These are phyloP conservation scores for Theobroma cacao DNA, from an alignment of 345 rosid genomes.

Conservation along the genomic window DNA sequence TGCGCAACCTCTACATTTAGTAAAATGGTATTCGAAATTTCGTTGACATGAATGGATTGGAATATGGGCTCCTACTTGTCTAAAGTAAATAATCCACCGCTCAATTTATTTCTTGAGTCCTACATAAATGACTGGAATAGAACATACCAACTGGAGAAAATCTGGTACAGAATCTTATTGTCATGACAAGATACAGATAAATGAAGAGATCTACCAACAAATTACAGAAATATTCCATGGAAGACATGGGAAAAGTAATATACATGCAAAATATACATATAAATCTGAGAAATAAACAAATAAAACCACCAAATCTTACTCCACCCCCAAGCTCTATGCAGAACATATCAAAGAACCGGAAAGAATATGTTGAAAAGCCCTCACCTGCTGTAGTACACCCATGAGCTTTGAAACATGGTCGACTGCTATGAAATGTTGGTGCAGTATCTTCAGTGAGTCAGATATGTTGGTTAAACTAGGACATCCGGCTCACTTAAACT, in stretches of 20 bases:
- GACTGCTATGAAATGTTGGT: background rate
- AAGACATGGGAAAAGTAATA: background rate
- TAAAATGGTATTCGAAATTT: background rate
- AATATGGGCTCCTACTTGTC: background rate
- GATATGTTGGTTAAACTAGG: constrained; percentile 26
- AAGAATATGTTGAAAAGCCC: background rate
- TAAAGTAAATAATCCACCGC: background rate
- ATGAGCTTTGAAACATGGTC: background rate
- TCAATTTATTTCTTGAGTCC: background rate
- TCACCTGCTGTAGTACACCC: background rate
- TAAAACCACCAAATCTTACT: background rate
- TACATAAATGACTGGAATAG: too few species aligned
- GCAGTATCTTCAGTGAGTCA: background rate
- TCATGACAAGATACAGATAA: background rate
- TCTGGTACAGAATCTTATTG: background rate
- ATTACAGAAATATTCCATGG: background rate
- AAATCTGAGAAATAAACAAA: background rate
- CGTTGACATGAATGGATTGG: background rate
- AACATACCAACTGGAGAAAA: background rate
- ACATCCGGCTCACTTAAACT: constrained; percentile 67
- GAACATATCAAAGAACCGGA: background rate
- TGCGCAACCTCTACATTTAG: background rate
- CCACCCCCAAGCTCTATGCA: background rate
- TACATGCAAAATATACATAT: background rate
- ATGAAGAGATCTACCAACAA: background rate